phyloP scores from a whole-genome alignment of 1,139 yeast genomes.

The Spencermartinsiella ligniputridi region DNA sequence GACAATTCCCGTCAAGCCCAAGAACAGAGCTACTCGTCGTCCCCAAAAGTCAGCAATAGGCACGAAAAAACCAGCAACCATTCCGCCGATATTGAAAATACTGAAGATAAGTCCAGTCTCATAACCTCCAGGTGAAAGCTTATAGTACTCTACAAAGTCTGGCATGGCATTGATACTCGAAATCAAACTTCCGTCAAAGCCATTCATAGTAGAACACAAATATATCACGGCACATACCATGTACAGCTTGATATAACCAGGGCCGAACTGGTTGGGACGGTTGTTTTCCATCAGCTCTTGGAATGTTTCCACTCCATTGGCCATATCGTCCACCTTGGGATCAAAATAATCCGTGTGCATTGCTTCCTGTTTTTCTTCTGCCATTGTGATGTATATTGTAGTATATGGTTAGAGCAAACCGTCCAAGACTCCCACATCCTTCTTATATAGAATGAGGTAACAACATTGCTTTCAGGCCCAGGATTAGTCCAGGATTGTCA shows the following conservation, averaged over 20 bases:
- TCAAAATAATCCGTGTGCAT: neutral
- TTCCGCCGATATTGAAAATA: slow-evolving; percentile 13
- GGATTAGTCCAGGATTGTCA: too few relatives aligned
- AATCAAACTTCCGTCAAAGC: slow-evolving; percentile 19
- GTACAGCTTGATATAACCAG: slow-evolving; percentile 15
- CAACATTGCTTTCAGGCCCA: too few relatives aligned
- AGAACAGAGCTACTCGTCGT: slow-evolving; percentile 13
- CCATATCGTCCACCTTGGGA: neutral
- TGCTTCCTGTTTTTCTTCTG: neutral
- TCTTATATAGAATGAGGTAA: too few relatives aligned
- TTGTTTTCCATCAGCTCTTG: neutral
- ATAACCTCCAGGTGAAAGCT: neutral
- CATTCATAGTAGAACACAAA: slow-evolving; percentile 16
- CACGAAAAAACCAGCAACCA: slow-evolving; percentile 11
- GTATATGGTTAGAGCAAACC: too few relatives aligned
- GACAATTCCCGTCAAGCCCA: slow-evolving; percentile 16
- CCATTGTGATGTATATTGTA: too few relatives aligned
- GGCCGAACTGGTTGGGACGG: slow-evolving; percentile 10
- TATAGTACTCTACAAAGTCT: slow-evolving; percentile 11
- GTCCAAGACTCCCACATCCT: too few relatives aligned
- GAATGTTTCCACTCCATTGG: slow-evolving; percentile 1
- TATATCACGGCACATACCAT: slow-evolving; percentile 11
- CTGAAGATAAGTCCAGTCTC: slow-evolving; percentile 14
- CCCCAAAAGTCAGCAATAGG: slow-evolving; percentile 14
- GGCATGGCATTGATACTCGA: slow-evolving; percentile 15